Conservation (phyloP, 352 stramenopile species). For the Phytophthora lateralis region DNA sequence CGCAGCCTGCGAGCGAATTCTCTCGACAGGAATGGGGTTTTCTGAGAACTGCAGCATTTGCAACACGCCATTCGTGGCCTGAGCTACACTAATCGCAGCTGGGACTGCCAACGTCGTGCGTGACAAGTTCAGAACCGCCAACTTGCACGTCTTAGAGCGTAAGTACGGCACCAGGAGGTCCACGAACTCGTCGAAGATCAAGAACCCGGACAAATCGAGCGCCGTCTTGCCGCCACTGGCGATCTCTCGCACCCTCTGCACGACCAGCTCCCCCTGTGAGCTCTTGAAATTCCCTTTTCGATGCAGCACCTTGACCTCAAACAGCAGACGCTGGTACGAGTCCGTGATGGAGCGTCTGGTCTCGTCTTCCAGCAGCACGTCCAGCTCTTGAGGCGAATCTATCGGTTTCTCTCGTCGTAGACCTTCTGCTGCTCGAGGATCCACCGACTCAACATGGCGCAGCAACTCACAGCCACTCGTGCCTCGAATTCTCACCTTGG, state of each 20-base stretch:
- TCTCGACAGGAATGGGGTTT: constrained; percentile 37
- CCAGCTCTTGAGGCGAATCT: constrained; percentile 34
- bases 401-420: constrained; percentile 35
- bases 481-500: constrained; percentile 47
- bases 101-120: constrained; percentile 60
- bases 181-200: constrained; percentile 65
- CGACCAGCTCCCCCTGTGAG: constrained; percentile 54
- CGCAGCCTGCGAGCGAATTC: constrained; percentile 35
- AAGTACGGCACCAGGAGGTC: constrained; percentile 62
- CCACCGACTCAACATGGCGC: constrained; percentile 47
- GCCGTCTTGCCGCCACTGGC: constrained; percentile 34
- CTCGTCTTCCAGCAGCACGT: constrained; percentile 68
- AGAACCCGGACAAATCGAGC: constrained; percentile 62
- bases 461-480: constrained; percentile 56
- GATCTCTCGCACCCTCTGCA: constrained; percentile 60
- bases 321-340: constrained; percentile 66
- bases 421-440: constrained; percentile 66
- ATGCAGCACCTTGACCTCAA: constrained; percentile 64
- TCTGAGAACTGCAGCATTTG: constrained; percentile 61
- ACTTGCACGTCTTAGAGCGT: constrained; percentile 51
- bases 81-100: constrained; percentile 43
- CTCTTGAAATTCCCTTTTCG: constrained; percentile 72
- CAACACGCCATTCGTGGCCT: constrained; percentile 44
- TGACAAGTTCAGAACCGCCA: constrained; percentile 52
- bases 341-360: constrained; percentile 63